Evolutionary conservation across 2,329 filamentous ascomycete genomes (phyloP).

Genomic region (Rutstroemia sydowiana): DNA sequence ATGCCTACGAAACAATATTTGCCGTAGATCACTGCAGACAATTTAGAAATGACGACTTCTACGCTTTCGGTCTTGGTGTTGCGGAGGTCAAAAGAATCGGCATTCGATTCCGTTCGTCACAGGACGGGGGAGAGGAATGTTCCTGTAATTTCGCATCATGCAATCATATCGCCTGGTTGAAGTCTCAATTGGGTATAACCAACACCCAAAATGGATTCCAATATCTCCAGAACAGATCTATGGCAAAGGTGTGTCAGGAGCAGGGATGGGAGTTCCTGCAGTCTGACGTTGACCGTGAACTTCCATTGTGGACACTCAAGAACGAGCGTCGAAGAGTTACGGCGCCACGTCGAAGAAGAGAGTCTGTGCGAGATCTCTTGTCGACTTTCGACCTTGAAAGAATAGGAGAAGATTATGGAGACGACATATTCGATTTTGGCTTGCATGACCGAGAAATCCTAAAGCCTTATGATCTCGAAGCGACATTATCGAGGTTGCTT

Average conservation of each 20-base stretch:
- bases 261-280: constrained; percentile 24
- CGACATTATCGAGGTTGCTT: constrained; percentile 23
- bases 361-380: constrained; percentile 24
- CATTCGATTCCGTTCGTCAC: constrained; percentile 20
- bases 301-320: constrained; percentile 22
- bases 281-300: constrained; percentile 14
- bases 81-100: constrained; percentile 21
- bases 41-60: constrained; percentile 9
- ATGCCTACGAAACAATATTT: constrained; percentile 20
- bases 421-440: constrained; percentile 21
- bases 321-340: constrained; percentile 13
- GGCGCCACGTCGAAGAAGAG: constrained; percentile 13
- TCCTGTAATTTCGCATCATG: constrained; percentile 19
- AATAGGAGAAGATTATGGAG: constrained; percentile 18
- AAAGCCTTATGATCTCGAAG: constrained; percentile 21
- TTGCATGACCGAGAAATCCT: constrained; percentile 15
- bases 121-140: constrained; percentile 15
- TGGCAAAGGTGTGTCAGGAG: constrained; percentile 23
- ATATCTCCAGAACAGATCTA: constrained; percentile 18
- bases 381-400: constrained; percentile 20
- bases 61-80: constrained; percentile 26
- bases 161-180: constrained; percentile 14
- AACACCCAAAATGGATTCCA: constrained; percentile 15
- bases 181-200: constrained; percentile 4
- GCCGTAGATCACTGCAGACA: constrained; percentile 17